phyloP scores from a whole-genome alignment of 2,329 filamentous ascomycete genomes.

The Colletotrichum kahawae region DNA sequence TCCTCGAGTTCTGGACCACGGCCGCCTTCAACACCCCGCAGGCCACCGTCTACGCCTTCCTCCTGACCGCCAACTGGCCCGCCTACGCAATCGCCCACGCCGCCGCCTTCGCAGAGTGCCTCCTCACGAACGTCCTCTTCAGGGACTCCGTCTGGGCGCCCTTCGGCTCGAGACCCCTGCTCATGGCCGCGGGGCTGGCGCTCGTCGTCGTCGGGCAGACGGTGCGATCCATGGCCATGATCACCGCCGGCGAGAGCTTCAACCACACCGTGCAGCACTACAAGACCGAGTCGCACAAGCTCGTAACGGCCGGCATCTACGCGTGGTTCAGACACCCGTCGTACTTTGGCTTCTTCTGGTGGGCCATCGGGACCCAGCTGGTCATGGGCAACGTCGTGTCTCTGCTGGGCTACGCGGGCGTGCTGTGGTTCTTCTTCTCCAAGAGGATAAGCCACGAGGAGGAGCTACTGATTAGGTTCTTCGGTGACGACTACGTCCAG shows the following conservation, averaged over 20 bases:
- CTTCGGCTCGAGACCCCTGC: conserved; percentile 42
- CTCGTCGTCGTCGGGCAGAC: conserved; percentile 74
- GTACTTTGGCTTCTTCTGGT: conserved; percentile 99
- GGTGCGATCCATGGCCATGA: conserved; percentile 84
- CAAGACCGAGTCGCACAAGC: conserved; percentile 70
- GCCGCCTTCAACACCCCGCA: conserved; percentile 80
- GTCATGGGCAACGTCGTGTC: conserved; percentile 86
- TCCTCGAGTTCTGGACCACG: conserved; percentile 94
- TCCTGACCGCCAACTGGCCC: conserved; percentile 83
- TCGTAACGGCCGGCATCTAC: conserved; percentile 89
- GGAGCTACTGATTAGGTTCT: conserved; percentile 77
- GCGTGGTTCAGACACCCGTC: conserved; percentile 79
- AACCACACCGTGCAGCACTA: conserved; percentile 83
- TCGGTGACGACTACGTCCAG: conserved; percentile 78
- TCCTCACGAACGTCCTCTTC: conserved; percentile 63
- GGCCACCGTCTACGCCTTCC: conserved; percentile 76
- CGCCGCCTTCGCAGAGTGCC: conserved; percentile 74
- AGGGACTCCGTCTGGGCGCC: conserved; percentile 54
- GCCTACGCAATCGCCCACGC: conserved; percentile 85
- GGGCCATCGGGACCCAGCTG: conserved; percentile 93
- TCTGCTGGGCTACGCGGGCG: conserved; percentile 72
- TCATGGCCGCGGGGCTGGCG: conserved; percentile 62
- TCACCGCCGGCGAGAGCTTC: conserved; percentile 87
- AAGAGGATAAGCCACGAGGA: conserved; percentile 81
- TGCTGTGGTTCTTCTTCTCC: conserved; percentile 87